Base-by-base conservation (phyloP, 1,284 basidiomycete genomes). In the Marasmius fiardii region DNA sequence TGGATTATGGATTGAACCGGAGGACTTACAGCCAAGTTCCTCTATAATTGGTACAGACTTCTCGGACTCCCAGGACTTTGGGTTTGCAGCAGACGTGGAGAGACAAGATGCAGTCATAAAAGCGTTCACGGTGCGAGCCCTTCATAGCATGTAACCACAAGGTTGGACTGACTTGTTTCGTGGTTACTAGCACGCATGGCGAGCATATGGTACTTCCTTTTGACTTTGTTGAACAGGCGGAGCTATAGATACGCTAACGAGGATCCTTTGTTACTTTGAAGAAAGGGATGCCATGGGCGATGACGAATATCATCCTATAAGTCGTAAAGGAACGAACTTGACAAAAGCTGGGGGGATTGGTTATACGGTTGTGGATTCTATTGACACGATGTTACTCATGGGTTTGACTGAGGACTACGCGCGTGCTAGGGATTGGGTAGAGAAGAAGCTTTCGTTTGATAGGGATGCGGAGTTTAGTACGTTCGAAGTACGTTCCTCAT, bases 341-440 rank as follows among this genome's bases (percentile, higher is more conserved):
- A 87, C 88, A 0, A 59, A 70, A 4, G 83, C 83, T 0, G 89
- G 89, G 14, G 90, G 91, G 3, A 88, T 96, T 53, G 94, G 93
- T 11, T 95, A 93, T 68, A 92, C 86, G 28, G 83, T 95, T 34
- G 79, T 86, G 41, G 93, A 95, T 64, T 84, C 90, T 0, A 78
- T 95, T 34, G 95, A 98, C 69, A 90, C 90, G 4, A 85, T 98
- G 74, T 80, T 93, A 48, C 73, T 98, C 53, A 89, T 97, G 86
- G 91, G 87, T 1, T 77, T 95, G 11, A 70, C 83, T 10, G 82
- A 87, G 0, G 95, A 96, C 68, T 95, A 94, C 65, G 60, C 75
- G 48, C 79, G 90, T 11, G 92, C 95, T 0, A 75, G 88, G 14
- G 67, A 83, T 41, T 98, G 95, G 95, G 80, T 97, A 18, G 78